Evolutionary conservation across 148 eudicot species (phyloP), one percentile per base, ranked within the genome.

Genomic region (Camellia lanceoleosa): DNA sequence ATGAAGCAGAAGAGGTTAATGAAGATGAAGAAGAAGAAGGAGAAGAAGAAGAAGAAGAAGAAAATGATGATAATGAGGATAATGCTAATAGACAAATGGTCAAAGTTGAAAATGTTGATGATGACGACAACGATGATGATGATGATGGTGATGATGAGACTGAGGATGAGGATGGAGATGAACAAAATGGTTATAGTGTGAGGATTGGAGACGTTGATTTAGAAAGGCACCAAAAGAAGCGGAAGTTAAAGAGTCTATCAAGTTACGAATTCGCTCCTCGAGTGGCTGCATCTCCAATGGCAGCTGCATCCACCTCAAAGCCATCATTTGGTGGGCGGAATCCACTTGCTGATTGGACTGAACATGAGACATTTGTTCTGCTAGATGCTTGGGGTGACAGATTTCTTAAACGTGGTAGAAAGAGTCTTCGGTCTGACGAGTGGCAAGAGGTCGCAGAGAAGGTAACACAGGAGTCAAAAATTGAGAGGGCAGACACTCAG

Each of bases 371-470:
- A 3, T 88, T 84, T 62, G 82, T 82, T 60, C 80, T 93, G 38
- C 79, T 93, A n/a, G 92, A 93, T 65, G 92, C 91, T 62, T 93
- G 98, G 96, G 98, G 98, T 5, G 88, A 88, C 6, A 79, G 87
- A 78, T 94, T 90, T 71, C 81, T 90, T 11, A 86, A 83, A 70
- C 91, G 80, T 20, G 92, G 92, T 65, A 85, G 92, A 83, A 94
- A 92, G 84, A 92, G 94, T 77, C 90, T 94, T 44, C 82, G 91
- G 14, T 86, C 89, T 6, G 91, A 89, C 15, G 94, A 92, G 77
- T 94, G 98, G 98, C 90, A 84, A 80, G 98, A 92, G 83, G 97
- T 94, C 41, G 86, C 94, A 5, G 90, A 92, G 38, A 87, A 78
- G 63, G 94, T 93, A 23, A 83, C 90, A 15, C 94, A 82, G 52